These are phyloP conservation scores for Domatiomyces catenatus DNA, from an alignment of 2,329 filamentous ascomycete species.

Conservation along the genomic window DNA sequence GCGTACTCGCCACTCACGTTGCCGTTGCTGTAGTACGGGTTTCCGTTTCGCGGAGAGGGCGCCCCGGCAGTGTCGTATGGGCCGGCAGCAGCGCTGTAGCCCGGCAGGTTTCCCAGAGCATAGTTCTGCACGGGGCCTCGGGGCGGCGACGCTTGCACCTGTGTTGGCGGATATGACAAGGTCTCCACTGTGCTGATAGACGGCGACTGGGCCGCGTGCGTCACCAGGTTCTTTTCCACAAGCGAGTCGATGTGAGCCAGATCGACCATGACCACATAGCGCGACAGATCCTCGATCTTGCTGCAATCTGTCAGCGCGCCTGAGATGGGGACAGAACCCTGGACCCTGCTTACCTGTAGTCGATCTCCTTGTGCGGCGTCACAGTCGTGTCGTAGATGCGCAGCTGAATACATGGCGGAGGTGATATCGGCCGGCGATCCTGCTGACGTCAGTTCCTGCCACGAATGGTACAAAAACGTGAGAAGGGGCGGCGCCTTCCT, in stretches of 20 bases:
- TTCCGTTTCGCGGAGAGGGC: neutral
- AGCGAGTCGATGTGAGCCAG: slow-evolving; percentile 48
- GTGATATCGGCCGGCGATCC: slow-evolving; percentile 91
- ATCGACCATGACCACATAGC: slow-evolving; percentile 55
- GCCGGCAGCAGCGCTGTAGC: neutral
- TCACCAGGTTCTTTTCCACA: slow-evolving; percentile 53
- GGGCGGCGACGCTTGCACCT: neutral
- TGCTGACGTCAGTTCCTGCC: slow-evolving; percentile 24
- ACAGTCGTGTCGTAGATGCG: slow-evolving; percentile 52
- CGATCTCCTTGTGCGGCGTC: slow-evolving; percentile 63
- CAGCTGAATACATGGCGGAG: slow-evolving; percentile 78
- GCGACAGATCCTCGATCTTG: slow-evolving; percentile 49
- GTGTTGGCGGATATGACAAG: slow-evolving; percentile 4
- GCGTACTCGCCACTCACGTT: neutral
- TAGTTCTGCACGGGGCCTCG: neutral
- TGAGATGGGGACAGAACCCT: slow-evolving; percentile 1
- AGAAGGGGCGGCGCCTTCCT: slow-evolving; percentile 14
- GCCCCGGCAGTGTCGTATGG: neutral
- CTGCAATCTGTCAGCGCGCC: slow-evolving; percentile 25
- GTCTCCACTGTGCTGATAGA: slow-evolving; percentile 7
- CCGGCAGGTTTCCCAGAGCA: neutral
- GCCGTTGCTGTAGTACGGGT: neutral
- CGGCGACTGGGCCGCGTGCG: slow-evolving; percentile 28
- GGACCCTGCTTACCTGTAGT: slow-evolving; percentile 53
- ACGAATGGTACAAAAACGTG: neutral